phyloP scores from a whole-genome alignment of 2,329 filamentous ascomycete genomes.

The Bipolaris bicolor region DNA sequence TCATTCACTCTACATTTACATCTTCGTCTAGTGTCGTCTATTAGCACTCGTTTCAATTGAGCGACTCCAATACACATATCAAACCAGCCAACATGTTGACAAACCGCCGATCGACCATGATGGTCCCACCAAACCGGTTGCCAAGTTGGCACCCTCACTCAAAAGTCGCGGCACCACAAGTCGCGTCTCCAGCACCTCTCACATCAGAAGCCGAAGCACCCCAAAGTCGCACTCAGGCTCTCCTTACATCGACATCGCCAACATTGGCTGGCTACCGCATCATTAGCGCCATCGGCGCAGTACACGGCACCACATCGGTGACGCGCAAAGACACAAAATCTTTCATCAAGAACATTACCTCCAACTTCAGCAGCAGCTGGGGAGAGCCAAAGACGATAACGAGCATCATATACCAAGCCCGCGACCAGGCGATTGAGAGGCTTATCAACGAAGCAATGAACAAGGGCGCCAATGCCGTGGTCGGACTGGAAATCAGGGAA shows the following conservation, averaged over 20 bases:
- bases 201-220: conserved; percentile 33
- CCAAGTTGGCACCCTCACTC: conserved; percentile 34
- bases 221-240: conserved; percentile 34
- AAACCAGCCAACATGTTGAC: conserved; percentile 34
- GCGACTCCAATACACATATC: background rate
- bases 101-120: conserved; percentile 47
- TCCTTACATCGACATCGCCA: conserved; percentile 39
- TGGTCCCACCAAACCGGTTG: conserved; percentile 34
- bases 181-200: conserved; percentile 10
- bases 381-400: conserved; percentile 43
- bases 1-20: conserved; percentile 1
- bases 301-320: conserved; percentile 42
- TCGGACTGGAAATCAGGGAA: conserved; percentile 41
- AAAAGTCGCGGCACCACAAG: conserved; percentile 21
- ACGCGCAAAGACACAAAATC: conserved; percentile 44
- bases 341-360: conserved; percentile 39
- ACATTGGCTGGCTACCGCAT: conserved; percentile 37
- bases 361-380: conserved; percentile 27
- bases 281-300: conserved; percentile 36
- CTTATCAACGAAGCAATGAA: conserved; percentile 42
- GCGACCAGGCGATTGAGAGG: conserved; percentile 44
- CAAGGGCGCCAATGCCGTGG: conserved; percentile 41
- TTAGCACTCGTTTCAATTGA: background rate
- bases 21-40: background rate
- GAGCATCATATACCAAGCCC: conserved; percentile 40